Base-by-base conservation (phyloP, 139 green algal species). In the Asterochloris erici region DNA sequence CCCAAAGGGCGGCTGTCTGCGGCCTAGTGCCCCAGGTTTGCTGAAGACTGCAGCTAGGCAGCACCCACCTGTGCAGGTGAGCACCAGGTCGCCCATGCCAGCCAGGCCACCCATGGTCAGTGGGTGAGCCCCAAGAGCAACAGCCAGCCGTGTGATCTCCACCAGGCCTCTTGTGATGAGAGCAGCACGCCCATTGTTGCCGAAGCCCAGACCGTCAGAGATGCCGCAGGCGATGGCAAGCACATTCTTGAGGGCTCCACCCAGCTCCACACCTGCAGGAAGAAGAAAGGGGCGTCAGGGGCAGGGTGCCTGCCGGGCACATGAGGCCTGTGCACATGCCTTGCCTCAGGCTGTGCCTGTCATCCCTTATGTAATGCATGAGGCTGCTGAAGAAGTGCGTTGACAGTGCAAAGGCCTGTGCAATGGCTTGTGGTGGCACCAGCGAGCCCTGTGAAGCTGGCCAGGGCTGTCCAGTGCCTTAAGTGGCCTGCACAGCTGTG, bases 81-180 rank as follows among this genome's bases (percentile, higher is more conserved):
- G 88, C 73, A 97, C 94, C 9, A 97, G 85, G 85, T 97, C 94
- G 17, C 94, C 94, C 77, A 97, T 92, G 77, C 94, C 93, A 17
- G 91, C 89, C 64, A 97, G 91, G 21, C 94, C 94, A 13, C 82
- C 74, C 87, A 97, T 91, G 60, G 94, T 97, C 16, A 97, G 87
- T 9, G 94, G 94, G 81, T 94, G 92, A n/a, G 90, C 93, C 24
- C 94, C 94, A 26, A 83, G 88, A 9, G 82, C 86, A 14, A 94
- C 88, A 63, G 92, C 89, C 62, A 82, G 73, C 63, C 88, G 88
- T 10, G 91, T 94, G 24, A 97, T 91, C 88, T 97, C 93, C 73
- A 87, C 85, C 69, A 96, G 85, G 11, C 93, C 91, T 54, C 83
- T 78, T 0, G 88, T 91, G 82, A 93, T 91, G 23, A 92, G 85